Percentiles rank a stretch among this genome's conserved stretches.
These are phyloP conservation scores for Aspergillus funiculosus DNA, from an alignment of 495 filamentous ascomycete species.

Conservation along the genomic window DNA sequence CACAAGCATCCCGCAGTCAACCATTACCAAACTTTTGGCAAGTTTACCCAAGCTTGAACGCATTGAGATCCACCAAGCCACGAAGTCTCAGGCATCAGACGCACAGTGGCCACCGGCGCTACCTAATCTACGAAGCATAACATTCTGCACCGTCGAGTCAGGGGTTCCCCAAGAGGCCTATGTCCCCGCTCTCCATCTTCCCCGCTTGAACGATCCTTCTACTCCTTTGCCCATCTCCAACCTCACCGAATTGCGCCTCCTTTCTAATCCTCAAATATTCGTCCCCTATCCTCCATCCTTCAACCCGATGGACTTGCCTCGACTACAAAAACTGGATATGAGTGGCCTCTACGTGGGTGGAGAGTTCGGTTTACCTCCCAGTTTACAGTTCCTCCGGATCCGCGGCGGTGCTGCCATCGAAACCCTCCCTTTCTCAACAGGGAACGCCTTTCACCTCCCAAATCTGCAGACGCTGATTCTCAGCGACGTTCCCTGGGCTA, in stretches of 20 bases:
- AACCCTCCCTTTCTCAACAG: constrained; percentile 13
- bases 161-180: not conserved
- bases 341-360: constrained; percentile 21
- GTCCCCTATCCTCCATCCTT: constrained; percentile 19
- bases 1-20: constrained; percentile 28
- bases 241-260: constrained; percentile 34
- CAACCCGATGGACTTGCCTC: constrained; percentile 15
- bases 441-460: constrained; percentile 16
- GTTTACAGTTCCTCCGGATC: constrained; percentile 30
- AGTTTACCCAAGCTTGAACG: constrained; percentile 38
- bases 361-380: constrained; percentile 24
- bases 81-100: constrained; percentile 13
- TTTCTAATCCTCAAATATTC: constrained; percentile 24
- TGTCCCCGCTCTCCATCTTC: constrained; percentile 19
- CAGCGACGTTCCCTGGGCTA: constrained; percentile 26
- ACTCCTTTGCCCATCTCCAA: constrained; percentile 28
- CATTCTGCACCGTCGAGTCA: constrained; percentile 19
- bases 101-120: constrained; percentile 26
- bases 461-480: constrained; percentile 32
- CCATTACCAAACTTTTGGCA: constrained; percentile 32
- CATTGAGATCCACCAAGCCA: constrained; percentile 31
- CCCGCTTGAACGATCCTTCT: constrained; percentile 3
- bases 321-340: constrained; percentile 31
- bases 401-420: constrained; percentile 21
- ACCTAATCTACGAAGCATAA: constrained; percentile 34